A percentile compares a stretch with the other conserved stretches of the same genome.
Evolutionary conservation across 1,284 basidiomycete species (phyloP).

Genomic region (Erythrobasidium hasegawianum): DNA sequence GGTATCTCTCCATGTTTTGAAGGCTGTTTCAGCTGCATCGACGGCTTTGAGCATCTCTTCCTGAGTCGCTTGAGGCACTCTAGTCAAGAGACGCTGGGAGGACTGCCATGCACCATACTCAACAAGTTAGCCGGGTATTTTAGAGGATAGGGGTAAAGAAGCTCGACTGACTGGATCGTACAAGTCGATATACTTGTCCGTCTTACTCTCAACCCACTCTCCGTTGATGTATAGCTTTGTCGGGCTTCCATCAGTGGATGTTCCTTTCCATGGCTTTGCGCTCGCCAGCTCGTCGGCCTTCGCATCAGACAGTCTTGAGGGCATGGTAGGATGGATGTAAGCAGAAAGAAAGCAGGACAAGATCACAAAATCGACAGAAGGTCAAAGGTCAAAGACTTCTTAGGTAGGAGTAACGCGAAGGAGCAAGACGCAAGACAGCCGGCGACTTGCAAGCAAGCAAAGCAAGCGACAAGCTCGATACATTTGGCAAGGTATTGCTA

Average conservation of each 20-base stretch:
- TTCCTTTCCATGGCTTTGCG: conserved; percentile 27
- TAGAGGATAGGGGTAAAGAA: not conserved
- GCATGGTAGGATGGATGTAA: too few species aligned
- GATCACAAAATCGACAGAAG: too few species aligned
- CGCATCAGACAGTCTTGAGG: not conserved
- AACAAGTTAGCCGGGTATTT: not conserved
- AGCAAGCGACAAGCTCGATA: too few species aligned
- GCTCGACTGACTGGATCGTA: conserved; percentile 39
- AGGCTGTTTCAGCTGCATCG: conserved; percentile 78
- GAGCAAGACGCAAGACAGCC: too few species aligned
- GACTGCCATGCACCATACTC: not conserved
- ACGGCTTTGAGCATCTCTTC: conserved; percentile 83
- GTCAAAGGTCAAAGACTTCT: too few species aligned
- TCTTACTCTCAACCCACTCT: conserved; percentile 36
- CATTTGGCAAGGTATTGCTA: too few species aligned
- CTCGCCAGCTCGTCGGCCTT: not conserved
- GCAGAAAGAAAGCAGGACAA: too few species aligned
- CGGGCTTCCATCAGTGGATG: conserved; percentile 35
- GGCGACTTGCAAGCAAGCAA: too few species aligned
- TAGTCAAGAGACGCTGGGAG: conserved; percentile 65
- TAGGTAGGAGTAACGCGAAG: too few species aligned
- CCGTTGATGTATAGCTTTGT: conserved; percentile 42
- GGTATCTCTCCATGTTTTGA: conserved; percentile 74
- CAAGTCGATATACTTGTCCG: conserved; percentile 41
- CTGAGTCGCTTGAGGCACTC: conserved; percentile 81